Evolutionary conservation across 805 yeast species (phyloP).

Genomic region (Zygosaccharomyces bisporus): DNA sequence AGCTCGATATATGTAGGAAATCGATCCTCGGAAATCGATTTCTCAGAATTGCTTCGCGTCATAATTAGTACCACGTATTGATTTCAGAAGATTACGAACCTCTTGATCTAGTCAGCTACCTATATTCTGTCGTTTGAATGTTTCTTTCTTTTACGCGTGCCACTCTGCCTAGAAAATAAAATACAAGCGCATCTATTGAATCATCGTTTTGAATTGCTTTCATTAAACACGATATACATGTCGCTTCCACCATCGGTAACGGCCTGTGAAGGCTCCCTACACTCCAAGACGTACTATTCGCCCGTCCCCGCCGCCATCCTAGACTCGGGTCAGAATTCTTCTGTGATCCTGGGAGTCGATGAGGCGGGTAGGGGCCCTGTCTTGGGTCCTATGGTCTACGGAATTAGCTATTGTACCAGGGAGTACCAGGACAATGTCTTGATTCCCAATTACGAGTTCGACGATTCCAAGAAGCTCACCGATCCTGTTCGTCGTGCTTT

Average conservation of each 20-base stretch:
- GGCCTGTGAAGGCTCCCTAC: conserved; percentile 22
- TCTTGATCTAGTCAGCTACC: too few relatives aligned
- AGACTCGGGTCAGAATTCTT: conserved; percentile 36
- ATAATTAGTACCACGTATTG: too few relatives aligned
- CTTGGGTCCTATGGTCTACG: conserved; percentile 96
- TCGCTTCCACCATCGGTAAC: conserved; percentile 33
- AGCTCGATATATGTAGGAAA: too few relatives aligned
- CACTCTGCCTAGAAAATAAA: neutral
- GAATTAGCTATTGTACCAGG: conserved; percentile 70
- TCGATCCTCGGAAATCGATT: too few relatives aligned
- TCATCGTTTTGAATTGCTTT: too few relatives aligned
- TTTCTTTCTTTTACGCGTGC: conserved; percentile 5
- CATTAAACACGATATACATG: too few relatives aligned
- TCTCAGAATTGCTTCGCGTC: too few relatives aligned
- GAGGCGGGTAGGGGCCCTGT: conserved; percentile 99
- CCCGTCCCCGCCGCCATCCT: conserved; percentile 42
- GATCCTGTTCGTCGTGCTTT: conserved; percentile 64
- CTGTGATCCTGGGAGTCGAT: conserved; percentile 78
- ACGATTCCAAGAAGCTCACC: conserved; percentile 85
- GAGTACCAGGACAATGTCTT: conserved; percentile 43
- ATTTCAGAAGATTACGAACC: too few relatives aligned
- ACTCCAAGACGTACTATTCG: conserved; percentile 48
- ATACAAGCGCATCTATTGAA: neutral
- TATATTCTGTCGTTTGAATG: too few relatives aligned
- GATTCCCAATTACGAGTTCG: conserved; percentile 70